Evolutionary conservation across 345 rosid genomes (phyloP).

Genomic region (Geranium brycei): DNA sequence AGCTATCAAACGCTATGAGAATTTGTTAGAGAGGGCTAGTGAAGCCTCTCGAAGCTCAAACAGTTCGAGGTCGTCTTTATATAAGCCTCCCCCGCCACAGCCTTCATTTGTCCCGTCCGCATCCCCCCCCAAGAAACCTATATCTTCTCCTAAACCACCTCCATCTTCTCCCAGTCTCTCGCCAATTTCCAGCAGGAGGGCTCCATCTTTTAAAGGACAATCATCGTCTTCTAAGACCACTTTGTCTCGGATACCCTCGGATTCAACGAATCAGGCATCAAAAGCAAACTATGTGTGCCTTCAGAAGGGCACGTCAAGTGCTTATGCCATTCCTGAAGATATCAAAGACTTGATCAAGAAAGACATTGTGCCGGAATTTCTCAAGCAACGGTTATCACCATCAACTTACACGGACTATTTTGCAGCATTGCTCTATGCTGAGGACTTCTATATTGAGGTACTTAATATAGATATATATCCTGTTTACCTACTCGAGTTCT

Average conservation of each 20-base stretch:
- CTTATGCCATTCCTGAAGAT: constrained; percentile 18
- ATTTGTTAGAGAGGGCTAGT: background rate
- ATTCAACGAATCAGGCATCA: background rate
- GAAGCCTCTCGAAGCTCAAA: background rate
- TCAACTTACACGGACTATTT: constrained; percentile 20
- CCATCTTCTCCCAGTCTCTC: background rate
- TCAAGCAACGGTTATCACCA: constrained; percentile 10
- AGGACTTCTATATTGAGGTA: constrained; percentile 29
- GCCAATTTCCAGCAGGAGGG: background rate
- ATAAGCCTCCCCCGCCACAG: background rate
- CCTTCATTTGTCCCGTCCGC: constrained; percentile 10
- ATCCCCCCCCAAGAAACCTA: background rate
- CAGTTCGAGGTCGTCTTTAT: background rate
- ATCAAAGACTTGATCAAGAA: constrained; percentile 14
- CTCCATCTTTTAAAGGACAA: background rate
- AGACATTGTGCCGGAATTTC: constrained; percentile 16
- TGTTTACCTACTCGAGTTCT: too few species aligned
- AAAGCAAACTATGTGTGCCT: background rate
- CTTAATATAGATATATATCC: background rate
- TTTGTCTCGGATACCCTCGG: constrained; percentile 6
- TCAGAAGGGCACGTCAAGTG: constrained; percentile 8
- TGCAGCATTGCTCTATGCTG: constrained; percentile 28
- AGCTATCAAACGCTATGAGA: too few species aligned
- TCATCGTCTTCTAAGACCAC: constrained; percentile 11
- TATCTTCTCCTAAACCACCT: constrained; percentile 2